These are phyloP conservation scores for Auriscalpium microsporum DNA, from an alignment of 768 basidiomycete genomes.

Conservation along the genomic window DNA sequence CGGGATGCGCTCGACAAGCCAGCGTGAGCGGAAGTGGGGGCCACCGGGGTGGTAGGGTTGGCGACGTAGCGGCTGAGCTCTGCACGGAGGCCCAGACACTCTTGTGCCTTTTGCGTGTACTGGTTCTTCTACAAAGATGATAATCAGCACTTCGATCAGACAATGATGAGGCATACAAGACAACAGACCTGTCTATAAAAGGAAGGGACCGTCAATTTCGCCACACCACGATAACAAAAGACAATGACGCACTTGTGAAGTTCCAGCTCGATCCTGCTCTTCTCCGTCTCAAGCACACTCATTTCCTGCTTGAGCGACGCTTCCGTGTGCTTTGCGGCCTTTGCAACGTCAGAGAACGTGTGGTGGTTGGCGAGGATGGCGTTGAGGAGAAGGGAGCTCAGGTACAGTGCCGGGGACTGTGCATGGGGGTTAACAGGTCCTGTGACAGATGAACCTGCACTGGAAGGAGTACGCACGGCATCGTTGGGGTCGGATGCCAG, in stretches of 20 bases:
- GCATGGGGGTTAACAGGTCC: constrained; percentile 4
- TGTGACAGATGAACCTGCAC: not conserved
- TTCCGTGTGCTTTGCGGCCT: constrained; percentile 56
- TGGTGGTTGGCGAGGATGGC: constrained; percentile 79
- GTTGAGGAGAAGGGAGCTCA: constrained; percentile 71
- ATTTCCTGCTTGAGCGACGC: constrained; percentile 53
- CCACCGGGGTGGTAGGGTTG: constrained; percentile 2
- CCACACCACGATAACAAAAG: not conserved
- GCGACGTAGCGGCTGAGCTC: constrained; percentile 14
- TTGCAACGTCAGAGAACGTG: constrained; percentile 71
- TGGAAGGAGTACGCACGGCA: constrained; percentile 40
- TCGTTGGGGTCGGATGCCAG: constrained; percentile 50
- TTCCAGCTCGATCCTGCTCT: constrained; percentile 58
- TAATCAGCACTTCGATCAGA: not conserved
- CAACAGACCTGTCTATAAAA: constrained; percentile 9
- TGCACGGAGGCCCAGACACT: constrained; percentile 15
- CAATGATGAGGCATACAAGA: no score
- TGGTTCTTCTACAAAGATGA: constrained; percentile 9
- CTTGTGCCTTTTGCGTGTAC: constrained; percentile 17
- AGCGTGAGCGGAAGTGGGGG: constrained; percentile 11
- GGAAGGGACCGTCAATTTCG: not conserved
- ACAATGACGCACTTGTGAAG: constrained; percentile 52
- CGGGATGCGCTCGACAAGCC: constrained; percentile 14
- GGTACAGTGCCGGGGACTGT: constrained; percentile 58
- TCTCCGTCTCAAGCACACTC: constrained; percentile 52